These are phyloP conservation scores for Cantharellus cinnabarinus DNA, from an alignment of 768 basidiomycete species.

Conservation along the genomic window DNA sequence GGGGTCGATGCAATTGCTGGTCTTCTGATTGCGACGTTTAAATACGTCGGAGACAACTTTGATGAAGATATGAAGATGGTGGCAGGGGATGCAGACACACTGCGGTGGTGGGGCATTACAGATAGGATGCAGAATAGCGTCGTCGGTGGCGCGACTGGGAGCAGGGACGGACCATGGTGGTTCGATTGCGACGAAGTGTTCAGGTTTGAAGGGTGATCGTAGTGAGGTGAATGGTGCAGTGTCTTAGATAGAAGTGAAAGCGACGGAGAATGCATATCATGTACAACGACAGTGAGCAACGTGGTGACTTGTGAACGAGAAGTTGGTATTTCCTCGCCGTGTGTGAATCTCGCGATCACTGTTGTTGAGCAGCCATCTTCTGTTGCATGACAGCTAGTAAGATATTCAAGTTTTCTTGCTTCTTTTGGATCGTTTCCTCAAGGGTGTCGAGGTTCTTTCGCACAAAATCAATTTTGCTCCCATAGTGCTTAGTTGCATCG, in stretches of 20 bases:
- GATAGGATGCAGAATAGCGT: conserved; percentile 65
- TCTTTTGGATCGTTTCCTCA: conserved; percentile 76
- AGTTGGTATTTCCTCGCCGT: too few relatives aligned
- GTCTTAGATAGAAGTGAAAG: too few relatives aligned
- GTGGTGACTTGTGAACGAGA: too few relatives aligned
- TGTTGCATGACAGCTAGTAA: conserved; percentile 53
- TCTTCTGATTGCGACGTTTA: conserved; percentile 62
- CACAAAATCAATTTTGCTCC: conserved; percentile 61
- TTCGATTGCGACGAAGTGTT: conserved; percentile 46
- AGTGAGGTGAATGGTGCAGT: too few relatives aligned
- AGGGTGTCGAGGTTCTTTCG: conserved; percentile 65
- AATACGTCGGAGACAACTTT: conserved; percentile 47
- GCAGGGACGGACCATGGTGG: conserved; percentile 50
- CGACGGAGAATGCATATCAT: too few relatives aligned
- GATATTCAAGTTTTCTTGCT: conserved; percentile 72
- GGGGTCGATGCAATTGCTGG: conserved; percentile 3
- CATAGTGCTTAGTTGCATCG: conserved; percentile 68
- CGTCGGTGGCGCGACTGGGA: conserved; percentile 46
- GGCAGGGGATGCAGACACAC: conserved; percentile 46
- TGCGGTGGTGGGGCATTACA: conserved; percentile 56
- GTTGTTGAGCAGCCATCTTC: conserved; percentile 19
- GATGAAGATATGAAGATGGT: conserved; percentile 44
- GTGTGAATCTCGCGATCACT: too few relatives aligned
- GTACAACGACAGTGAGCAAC: too few relatives aligned
- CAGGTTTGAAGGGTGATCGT: conserved; percentile 27